Conservation (phyloP, 2,329 filamentous ascomycete genomes). For the Alternaria ventricosa region DNA sequence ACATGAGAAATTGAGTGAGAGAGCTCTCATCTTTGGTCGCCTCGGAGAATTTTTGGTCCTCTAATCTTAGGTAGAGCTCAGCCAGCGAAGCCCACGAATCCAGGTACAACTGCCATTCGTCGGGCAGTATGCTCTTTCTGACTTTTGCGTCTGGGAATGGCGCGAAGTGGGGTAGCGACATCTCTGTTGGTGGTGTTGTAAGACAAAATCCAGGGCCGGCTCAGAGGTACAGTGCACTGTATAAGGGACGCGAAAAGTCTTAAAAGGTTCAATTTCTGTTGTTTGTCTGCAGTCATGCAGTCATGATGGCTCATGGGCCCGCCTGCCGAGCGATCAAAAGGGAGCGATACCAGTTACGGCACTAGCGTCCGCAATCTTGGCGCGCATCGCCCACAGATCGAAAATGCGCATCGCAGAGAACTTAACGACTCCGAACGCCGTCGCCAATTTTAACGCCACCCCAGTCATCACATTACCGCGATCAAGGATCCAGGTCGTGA, state of each 20-base stretch:
- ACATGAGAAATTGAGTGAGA: slow-evolving; percentile 67
- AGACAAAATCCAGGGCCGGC: not conserved
- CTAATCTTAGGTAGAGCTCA: slow-evolving; percentile 67
- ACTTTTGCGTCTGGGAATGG: slow-evolving; percentile 75
- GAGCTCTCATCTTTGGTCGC: slow-evolving; percentile 64
- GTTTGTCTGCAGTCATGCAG: slow-evolving; percentile 24
- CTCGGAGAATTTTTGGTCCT: slow-evolving; percentile 62
- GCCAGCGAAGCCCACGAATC: slow-evolving; percentile 76
- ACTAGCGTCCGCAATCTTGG: slow-evolving; percentile 43
- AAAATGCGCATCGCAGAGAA: slow-evolving; percentile 17
- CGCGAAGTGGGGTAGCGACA: slow-evolving; percentile 73
- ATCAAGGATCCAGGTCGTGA: slow-evolving; percentile 56
- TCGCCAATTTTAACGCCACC: slow-evolving; percentile 36
- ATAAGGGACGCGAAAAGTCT: not conserved
- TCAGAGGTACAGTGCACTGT: not conserved
- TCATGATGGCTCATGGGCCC: slow-evolving; percentile 35
- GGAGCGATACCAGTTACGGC: slow-evolving; percentile 25
- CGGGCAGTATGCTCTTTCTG: slow-evolving; percentile 68
- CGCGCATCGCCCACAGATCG: slow-evolving; percentile 17
- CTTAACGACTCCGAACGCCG: slow-evolving; percentile 36
- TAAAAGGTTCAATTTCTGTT: not conserved
- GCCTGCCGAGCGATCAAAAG: slow-evolving; percentile 6
- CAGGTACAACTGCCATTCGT: slow-evolving; percentile 80
- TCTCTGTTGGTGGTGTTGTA: slow-evolving; percentile 17
- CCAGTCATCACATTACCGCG: slow-evolving; percentile 63